These are phyloP conservation scores for Maudiozyma barnettii DNA, from an alignment of 805 yeast genomes.

Conservation along the genomic window DNA sequence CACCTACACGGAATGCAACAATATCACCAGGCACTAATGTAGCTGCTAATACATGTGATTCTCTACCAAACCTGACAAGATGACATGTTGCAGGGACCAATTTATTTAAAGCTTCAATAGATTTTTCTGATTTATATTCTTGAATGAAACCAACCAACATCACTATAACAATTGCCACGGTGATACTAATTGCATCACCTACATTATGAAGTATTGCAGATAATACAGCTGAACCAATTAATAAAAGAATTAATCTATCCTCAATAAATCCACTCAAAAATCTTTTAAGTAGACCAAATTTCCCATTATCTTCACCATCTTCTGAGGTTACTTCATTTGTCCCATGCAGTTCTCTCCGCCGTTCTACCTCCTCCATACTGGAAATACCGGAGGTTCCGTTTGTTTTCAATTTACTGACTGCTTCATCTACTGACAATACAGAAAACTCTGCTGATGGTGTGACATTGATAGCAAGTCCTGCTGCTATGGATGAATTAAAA, in stretches of 20 bases:
- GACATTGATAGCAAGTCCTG: slow-evolving; percentile 27
- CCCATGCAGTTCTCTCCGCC: slow-evolving; percentile 70
- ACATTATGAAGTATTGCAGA: slow-evolving; percentile 90
- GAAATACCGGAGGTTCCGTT: slow-evolving; percentile 51
- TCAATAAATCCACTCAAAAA: slow-evolving; percentile 75
- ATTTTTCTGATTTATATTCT: slow-evolving; percentile 91
- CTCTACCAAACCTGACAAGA: slow-evolving; percentile 69
- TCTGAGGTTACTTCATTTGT: slow-evolving; percentile 66
- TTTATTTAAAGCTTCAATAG: slow-evolving; percentile 83
- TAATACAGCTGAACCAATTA: slow-evolving; percentile 82
- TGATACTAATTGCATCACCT: slow-evolving; percentile 91
- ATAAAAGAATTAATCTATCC: slow-evolving; percentile 80
- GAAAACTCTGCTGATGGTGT: slow-evolving; percentile 58
- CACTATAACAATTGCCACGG: slow-evolving; percentile 85
- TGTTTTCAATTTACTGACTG: slow-evolving; percentile 53
- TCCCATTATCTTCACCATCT: slow-evolving; percentile 52
- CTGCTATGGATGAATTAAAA: slow-evolving; percentile 1
- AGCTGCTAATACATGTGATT: slow-evolving; percentile 76
- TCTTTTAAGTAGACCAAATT: slow-evolving; percentile 40
- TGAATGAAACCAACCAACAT: slow-evolving; percentile 96
- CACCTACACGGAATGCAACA: slow-evolving; percentile 85
- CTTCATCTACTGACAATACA: slow-evolving; percentile 53
- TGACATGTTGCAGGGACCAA: slow-evolving; percentile 97
- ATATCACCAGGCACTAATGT: slow-evolving; percentile 92
- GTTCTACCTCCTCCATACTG: slow-evolving; percentile 58